Percentiles rank a stretch among this genome's conserved stretches.
These are phyloP conservation scores for Globisporangium ultimum DNA, from an alignment of 352 stramenopile species.

Conservation along the genomic window DNA sequence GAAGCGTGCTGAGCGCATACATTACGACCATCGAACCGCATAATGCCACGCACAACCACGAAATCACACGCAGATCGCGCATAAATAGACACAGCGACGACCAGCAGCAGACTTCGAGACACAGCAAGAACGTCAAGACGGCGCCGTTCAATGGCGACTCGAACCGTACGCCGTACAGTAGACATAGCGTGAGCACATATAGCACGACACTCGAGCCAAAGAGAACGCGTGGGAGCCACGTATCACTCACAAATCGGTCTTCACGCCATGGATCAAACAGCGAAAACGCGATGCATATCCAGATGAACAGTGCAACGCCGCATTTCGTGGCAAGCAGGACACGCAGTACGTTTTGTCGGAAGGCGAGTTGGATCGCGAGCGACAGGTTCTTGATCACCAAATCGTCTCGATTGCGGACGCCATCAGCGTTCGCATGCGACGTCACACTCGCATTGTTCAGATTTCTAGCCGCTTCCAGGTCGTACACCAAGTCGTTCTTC, in stretches of 20 bases:
- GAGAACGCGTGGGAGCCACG: slow-evolving; percentile 2
- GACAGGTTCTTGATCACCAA: slow-evolving; percentile 11
- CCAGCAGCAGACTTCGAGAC: slow-evolving; percentile 3
- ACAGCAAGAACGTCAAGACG: slow-evolving; percentile 11
- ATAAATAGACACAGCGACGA: neutral
- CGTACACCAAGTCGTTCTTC: neutral
- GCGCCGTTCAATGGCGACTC: slow-evolving; percentile 15
- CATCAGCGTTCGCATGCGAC: neutral
- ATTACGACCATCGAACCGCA: neutral
- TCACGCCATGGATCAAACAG: slow-evolving; percentile 8
- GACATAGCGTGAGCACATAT: slow-evolving; percentile 13
- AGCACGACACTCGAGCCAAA: slow-evolving; percentile 1
- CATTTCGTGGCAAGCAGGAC: slow-evolving; percentile 3
- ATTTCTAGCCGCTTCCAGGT: slow-evolving; percentile 1
- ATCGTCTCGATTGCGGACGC: neutral
- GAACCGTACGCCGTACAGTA: slow-evolving; percentile 21
- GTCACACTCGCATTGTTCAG: neutral
- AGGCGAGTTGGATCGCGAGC: slow-evolving; percentile 12
- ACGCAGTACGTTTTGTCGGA: slow-evolving; percentile 18
- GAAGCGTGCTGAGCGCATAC: slow-evolving; percentile 3
- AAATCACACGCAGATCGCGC: slow-evolving; percentile 2
- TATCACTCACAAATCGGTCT: neutral
- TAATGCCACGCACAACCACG: neutral
- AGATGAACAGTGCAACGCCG: neutral
- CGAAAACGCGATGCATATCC: neutral